Conservation (phyloP, 495 filamentous ascomycete genomes). For the Penicillium paxilli region DNA sequence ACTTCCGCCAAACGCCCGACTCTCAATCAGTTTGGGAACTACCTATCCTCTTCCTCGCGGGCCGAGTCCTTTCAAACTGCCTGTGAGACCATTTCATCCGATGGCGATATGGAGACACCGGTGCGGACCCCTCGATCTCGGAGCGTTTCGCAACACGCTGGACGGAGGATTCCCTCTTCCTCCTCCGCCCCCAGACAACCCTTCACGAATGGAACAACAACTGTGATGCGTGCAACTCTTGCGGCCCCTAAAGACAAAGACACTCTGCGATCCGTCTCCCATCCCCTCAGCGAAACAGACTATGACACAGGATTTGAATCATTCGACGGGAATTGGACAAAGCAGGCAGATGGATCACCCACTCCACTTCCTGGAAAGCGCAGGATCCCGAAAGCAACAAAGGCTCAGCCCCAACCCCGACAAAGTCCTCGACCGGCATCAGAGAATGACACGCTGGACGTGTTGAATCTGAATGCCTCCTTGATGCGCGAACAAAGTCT, state of each 20-base stretch:
- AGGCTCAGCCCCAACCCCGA: background rate
- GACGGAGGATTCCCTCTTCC: slow-evolving; percentile 24
- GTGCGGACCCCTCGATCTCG: slow-evolving; percentile 37
- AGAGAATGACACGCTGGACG: slow-evolving; percentile 15
- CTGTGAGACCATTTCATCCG: slow-evolving; percentile 61
- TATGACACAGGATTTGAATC: slow-evolving; percentile 26
- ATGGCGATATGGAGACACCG: slow-evolving; percentile 59
- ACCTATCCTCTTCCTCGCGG: slow-evolving; percentile 49
- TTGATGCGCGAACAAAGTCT: slow-evolving; percentile 34
- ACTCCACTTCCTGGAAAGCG: slow-evolving; percentile 17
- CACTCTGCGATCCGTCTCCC: slow-evolving; percentile 11
- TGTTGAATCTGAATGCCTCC: slow-evolving; percentile 23
- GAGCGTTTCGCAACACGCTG: slow-evolving; percentile 24
- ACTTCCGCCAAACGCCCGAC: slow-evolving; percentile 46
- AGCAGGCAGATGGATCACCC: slow-evolving; percentile 15
- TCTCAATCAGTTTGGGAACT: slow-evolving; percentile 24
- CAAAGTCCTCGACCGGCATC: background rate
- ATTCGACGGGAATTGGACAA: slow-evolving; percentile 27
- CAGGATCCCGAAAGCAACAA: slow-evolving; percentile 3
- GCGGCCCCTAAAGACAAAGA: slow-evolving; percentile 14
- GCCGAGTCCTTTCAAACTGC: slow-evolving; percentile 76
- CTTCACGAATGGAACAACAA: slow-evolving; percentile 12
- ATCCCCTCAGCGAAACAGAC: slow-evolving; percentile 18
- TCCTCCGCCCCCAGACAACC: slow-evolving; percentile 11
- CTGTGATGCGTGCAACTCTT: slow-evolving; percentile 4